Evolutionary conservation across 2,329 filamentous ascomycete genomes (phyloP), one percentile per base, ranked within the genome.

Genomic region (Apiospora sp.): DNA sequence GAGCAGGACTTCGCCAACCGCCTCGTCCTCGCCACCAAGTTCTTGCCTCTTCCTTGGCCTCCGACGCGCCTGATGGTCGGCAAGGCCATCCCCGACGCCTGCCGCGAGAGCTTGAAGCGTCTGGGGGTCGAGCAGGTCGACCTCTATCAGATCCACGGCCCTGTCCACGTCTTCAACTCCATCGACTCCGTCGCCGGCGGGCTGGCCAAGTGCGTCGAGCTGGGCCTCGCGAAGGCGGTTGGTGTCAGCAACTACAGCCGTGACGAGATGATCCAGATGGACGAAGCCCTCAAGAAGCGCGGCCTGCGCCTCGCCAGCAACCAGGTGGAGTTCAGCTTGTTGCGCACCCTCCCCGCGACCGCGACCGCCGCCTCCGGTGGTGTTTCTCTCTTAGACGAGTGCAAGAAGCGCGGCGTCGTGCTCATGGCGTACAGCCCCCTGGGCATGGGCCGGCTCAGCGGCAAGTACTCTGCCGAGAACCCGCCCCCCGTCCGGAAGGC

Each of bases 241-340:
- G 84, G 83, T 7, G 84, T 86, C 4, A 82, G 83, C 69, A 86
- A 86, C 75, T 86, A 86, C 75, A 78, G 78, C 74, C 77, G 75
- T 44, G 79, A 82, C 34, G 82, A 85, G 71, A 83, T 85, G 83
- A 72, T 85, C 67, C 75, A 79, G 72, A 84, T 86, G 80, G 77
- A 81, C 64, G 81, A 83, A n/a, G 84, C 81, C 70, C 76, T 85
- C 64, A 78, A 76, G 22, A 79, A 80, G 73, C 79, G 80, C 49
- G 79, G 78, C 1, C 72, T 85, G 6, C 83, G 84, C 0, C 82
- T 86, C 5, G 82, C 83, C 1, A 80, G 81, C 24, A 85, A 85
- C 72, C 84, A 86, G 75, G 84, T 83, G 78, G 84, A 86, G 74
- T 86, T 81, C 76, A 82, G 80, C 44, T 75, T 86, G 34, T 77